Evolutionary conservation across 192 early-diverging fungal genomes (phyloP).

Genomic region (Gigaspora rosea): DNA sequence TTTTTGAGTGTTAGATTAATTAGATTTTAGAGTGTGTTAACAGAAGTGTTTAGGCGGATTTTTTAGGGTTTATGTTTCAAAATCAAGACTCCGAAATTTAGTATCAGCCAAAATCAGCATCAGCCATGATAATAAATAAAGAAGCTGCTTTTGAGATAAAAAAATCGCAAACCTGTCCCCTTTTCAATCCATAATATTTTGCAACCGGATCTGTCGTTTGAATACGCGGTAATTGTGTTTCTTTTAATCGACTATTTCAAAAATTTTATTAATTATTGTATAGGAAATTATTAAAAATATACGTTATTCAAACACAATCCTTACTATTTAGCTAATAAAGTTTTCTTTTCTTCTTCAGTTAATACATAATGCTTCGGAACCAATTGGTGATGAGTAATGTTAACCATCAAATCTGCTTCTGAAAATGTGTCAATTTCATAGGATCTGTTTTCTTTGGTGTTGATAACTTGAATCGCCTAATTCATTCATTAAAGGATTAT

Average conservation of each 20-base stretch:
- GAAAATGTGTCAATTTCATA: slow-evolving; percentile 84
- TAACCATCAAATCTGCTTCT: slow-evolving; percentile 92
- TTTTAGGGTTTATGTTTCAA: background rate
- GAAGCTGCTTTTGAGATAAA: too few relatives aligned
- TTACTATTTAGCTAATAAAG: slow-evolving; percentile 89
- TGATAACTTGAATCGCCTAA: slow-evolving; percentile 65
- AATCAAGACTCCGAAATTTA: background rate
- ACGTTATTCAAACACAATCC: too few relatives aligned
- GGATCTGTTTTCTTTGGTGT: background rate
- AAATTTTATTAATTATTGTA: too few relatives aligned
- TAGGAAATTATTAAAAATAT: too few relatives aligned
- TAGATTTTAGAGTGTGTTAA: too few relatives aligned
- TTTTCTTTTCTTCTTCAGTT: slow-evolving; percentile 83
- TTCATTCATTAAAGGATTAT: background rate
- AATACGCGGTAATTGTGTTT: slow-evolving; percentile 94
- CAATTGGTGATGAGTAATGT: slow-evolving; percentile 94
- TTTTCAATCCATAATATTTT: slow-evolving; percentile 91
- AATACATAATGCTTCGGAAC: slow-evolving; percentile 95
- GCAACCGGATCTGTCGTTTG: slow-evolving; percentile 87
- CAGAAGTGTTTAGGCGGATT: too few relatives aligned
- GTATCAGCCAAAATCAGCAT: too few relatives aligned
- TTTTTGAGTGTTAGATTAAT: too few relatives aligned
- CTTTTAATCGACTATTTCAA: slow-evolving; percentile 76
- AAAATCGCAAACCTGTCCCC: slow-evolving; percentile 61
- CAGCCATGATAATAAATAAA: too few relatives aligned